Conservation (phyloP, 2,329 filamentous ascomycete genomes). For the Cladosporium sp. region DNA sequence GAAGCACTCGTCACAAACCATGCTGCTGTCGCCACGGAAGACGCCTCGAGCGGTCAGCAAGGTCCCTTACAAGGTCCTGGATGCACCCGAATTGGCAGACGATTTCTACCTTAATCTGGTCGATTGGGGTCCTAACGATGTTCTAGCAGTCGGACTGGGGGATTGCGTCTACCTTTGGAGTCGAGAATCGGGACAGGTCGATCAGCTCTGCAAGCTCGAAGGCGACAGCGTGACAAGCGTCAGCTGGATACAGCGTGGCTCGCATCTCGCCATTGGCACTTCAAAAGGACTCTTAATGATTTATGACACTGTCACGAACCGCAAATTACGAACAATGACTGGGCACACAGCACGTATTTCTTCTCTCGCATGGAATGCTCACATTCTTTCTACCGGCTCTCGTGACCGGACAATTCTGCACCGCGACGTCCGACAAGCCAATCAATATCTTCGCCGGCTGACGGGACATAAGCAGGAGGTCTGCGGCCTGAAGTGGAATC, state of each 20-base stretch:
- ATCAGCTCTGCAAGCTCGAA: constrained; percentile 85
- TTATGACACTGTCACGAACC: constrained; percentile 86
- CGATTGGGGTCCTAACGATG: constrained; percentile 94
- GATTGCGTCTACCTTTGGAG: constrained; percentile 99
- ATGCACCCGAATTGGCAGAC: constrained; percentile 91
- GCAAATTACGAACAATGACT: constrained; percentile 89
- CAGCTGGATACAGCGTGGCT: constrained; percentile 93
- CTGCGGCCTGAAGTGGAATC: constrained; percentile 95
- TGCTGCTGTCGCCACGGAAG: constrained; percentile 84
- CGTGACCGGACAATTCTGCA: constrained; percentile 92
- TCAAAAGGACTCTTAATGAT: constrained; percentile 94
- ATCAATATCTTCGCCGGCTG: constrained; percentile 82
- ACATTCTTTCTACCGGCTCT: constrained; percentile 93
- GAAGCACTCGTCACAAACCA: constrained; percentile 85
- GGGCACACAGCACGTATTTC: constrained; percentile 92
- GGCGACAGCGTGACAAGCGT: constrained; percentile 96
- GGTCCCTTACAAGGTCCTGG: constrained; percentile 94
- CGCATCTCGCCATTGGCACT: constrained; percentile 91
- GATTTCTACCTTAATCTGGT: constrained; percentile 98
- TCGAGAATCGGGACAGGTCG: constrained; percentile 82
- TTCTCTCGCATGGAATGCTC: constrained; percentile 94
- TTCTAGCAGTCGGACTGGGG: constrained; percentile 86
- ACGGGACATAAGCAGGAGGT: constrained; percentile 97
- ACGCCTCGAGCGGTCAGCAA: constrained; percentile 89
- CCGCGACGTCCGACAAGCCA: constrained; percentile 86